Evolutionary conservation across 2,329 filamentous ascomycete genomes (phyloP).

Genomic region (Stemphylium vesicarium): DNA sequence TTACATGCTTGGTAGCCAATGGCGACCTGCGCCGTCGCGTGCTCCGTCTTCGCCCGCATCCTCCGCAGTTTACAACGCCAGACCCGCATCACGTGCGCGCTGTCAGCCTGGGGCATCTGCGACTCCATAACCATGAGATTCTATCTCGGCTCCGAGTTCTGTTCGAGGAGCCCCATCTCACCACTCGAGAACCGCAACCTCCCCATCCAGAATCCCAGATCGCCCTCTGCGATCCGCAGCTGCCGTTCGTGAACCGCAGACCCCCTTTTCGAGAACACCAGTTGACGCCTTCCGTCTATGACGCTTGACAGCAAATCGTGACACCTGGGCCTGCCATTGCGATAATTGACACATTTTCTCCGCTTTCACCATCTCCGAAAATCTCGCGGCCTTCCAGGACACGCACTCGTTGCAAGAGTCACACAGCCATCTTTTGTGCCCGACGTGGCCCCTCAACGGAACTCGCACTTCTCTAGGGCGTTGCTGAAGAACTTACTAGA

Average conservation of each 20-base stretch:
- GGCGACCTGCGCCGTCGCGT: no score
- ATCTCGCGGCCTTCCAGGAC: background rate
- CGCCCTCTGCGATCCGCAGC: no score
- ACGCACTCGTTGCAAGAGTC: background rate
- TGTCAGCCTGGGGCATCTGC: no score
- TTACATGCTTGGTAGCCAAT: background rate
- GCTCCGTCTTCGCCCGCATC: background rate
- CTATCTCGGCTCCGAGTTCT: no score
- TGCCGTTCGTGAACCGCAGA: background rate
- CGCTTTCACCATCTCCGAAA: background rate
- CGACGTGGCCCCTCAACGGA: background rate
- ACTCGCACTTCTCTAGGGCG: background rate
- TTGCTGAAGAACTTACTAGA: background rate
- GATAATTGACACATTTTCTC: background rate
- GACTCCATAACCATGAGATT: no score
- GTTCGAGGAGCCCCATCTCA: background rate
- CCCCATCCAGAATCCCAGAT: background rate
- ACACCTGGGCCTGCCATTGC: constrained; percentile 1
- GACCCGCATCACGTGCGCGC: no score
- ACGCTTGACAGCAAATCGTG: constrained; percentile 7
- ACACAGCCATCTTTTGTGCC: background rate
- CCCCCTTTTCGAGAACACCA: background rate
- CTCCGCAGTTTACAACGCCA: background rate
- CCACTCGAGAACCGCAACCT: background rate
- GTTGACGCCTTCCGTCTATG: background rate